Base-by-base conservation (phyloP, 805 yeast species). In the Candida maesae region DNA sequence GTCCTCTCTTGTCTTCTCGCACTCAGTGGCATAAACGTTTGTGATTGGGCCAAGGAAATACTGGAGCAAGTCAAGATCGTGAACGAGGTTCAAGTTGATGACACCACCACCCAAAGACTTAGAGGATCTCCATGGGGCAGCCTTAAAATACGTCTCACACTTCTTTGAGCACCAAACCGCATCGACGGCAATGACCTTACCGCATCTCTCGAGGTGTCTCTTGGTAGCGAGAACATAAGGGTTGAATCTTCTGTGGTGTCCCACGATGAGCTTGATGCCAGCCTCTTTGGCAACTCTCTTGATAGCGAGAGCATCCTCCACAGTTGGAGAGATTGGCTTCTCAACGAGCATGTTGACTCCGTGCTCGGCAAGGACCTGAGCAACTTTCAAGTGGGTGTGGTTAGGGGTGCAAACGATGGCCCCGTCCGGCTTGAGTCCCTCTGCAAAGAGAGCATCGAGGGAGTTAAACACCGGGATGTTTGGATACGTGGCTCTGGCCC, bases 201-300 rank as follows among this genome's bases (percentile, higher is more conserved):
- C 53, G 18, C 44, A 40, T 19, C 44, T 29, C 26, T 38, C 39
- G 20, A 49, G 33, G 26, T 46, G 46, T 14, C 25, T 46, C 47
- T 49, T 49, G 7, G 53, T 44, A 12, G 51, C 49, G 10, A 49
- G 23, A 18, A 44, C 50, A 34, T 49, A 49, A 12, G 53, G 53
- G 45, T 49, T 49, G 44, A 49, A 49, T 29, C 53, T 38, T 38
- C 53, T 46, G 38, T 49, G 53, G 33, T 49, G 53, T 11, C 53
- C 53, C 20, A 49, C 50, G 9, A 49, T 38, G 21, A 49, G 36
- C 33, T 42, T 42, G 18, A 49, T 37, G 18, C 36, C 35, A 12
- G 41, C 36, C 15, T 31, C n/a, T 13, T 13, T 10, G 3, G 50
- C 50, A 2, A 38, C 35, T 12, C 28, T 26, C 38, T 42, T 46